Base-by-base conservation (phyloP, 2,329 filamentous ascomycete species). In the Nemania serpens region DNA sequence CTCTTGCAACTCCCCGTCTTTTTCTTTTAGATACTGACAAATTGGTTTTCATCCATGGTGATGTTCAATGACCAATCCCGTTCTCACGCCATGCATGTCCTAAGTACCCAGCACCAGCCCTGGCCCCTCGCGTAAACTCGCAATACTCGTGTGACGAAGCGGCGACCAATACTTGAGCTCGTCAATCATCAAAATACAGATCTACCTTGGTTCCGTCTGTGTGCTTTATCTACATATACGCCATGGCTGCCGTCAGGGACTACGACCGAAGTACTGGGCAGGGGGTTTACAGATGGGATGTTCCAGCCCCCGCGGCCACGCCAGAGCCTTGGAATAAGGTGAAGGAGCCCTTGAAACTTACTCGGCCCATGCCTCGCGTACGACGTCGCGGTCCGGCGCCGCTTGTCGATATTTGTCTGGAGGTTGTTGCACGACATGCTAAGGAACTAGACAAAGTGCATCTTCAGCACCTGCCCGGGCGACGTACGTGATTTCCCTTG, bases 391-490 rank as follows among this genome's bases (percentile, higher is more conserved):
- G 59, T 18, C 36, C 48, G 12, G 17, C 39, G 7, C 2, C 58
- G 12, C 58, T 63, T 12, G 61, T 58, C 20, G 49, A 57, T 20
- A 46, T 51, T 4, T 63, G 61, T 34, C 18, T 43, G 20, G 46
- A 13, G 47, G 17, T 39, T 18, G 29, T 12, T n/a, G 46, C 34
- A 10, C 5, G 37, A 4, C 33, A 61, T 46, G 29, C 55, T 3
- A 17, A 52, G 2, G 18, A 61, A 39, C 29, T 63, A 2, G 50
- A 58, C 7, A 13, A 37, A 33, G 18, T 15, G 2, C 45, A 61
- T 61, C 58, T 63, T n/a, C 45, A 55, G 29, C 3, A 47, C 45
- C 11, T 63, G 6, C 61, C 61, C 7, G 37, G 34, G 9, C 53
- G 4, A 33, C 33, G 59, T 61, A 47, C 37, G 59, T 58, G 10